Percentiles rank a stretch among this genome's conserved stretches.
phyloP scores from a whole-genome alignment of 2,329 filamentous ascomycete genomes.

The Alternaria ethzedia region DNA sequence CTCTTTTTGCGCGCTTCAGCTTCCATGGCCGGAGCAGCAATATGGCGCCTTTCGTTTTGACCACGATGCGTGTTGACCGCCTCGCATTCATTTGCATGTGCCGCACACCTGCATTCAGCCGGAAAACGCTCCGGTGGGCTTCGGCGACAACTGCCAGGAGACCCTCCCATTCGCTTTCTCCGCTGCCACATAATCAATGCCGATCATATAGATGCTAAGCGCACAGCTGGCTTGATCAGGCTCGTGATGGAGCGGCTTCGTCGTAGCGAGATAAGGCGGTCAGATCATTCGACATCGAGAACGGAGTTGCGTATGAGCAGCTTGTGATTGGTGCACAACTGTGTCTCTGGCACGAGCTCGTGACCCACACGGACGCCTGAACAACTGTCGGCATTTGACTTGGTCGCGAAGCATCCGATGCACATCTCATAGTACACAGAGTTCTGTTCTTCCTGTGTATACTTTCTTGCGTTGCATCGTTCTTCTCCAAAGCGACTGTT shows the following conservation, averaged over 20 bases:
- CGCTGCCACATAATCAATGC: slow-evolving; percentile 11
- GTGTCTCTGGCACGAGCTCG: not conserved
- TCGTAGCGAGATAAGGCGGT: slow-evolving; percentile 23
- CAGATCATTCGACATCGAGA: slow-evolving; percentile 8
- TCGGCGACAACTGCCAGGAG: slow-evolving; percentile 6
- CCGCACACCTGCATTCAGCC: slow-evolving; percentile 16
- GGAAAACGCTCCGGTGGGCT: slow-evolving; percentile 12
- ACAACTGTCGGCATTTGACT: not conserved
- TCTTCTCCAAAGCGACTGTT: not conserved
- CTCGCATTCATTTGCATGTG: slow-evolving; percentile 18
- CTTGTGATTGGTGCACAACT: slow-evolving; percentile 2
- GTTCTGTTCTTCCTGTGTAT: not conserved
- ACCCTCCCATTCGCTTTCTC: slow-evolving; percentile 10
- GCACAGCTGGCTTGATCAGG: slow-evolving; percentile 19
- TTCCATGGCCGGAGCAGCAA: not conserved
- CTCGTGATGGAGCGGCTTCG: slow-evolving; percentile 15
- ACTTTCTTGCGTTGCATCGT: not conserved
- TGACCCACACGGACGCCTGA: not conserved
- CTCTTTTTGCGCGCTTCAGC: slow-evolving; percentile 3
- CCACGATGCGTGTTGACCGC: slow-evolving; percentile 7
- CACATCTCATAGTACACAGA: not conserved
- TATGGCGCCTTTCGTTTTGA: not conserved
- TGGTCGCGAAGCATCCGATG: not conserved
- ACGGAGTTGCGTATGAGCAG: slow-evolving; percentile 6
- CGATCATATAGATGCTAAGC: slow-evolving; percentile 13